Evolutionary conservation across 192 early-diverging fungal species (phyloP), one percentile per base, ranked within the genome.

Genomic region (Radiomyces spectabilis): DNA sequence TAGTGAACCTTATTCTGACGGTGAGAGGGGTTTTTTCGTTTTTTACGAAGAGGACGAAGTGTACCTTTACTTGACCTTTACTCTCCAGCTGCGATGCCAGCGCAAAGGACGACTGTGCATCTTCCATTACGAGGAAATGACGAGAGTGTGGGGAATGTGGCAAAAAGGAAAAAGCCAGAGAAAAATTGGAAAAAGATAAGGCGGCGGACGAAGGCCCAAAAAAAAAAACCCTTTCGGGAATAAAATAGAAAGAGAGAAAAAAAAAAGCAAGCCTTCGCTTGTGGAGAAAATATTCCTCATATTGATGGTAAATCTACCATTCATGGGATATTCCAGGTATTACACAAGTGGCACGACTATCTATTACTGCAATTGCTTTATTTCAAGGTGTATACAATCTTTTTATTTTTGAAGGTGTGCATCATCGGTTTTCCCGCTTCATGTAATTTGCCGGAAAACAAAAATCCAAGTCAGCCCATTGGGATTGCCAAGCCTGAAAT

Each of bases 51-150:
- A 32, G 5, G 25, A 37, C 26, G 7, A 10, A 18, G 27, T 49
- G n/a, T 60, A 60, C 64, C 53, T 60, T 66, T 30, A 66, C 37
- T 24, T 55, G 57, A 26, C 57, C 64, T 35, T 66, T 41, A 38
- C 60, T 53, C 51, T 59, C 48, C 35, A 66, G 18, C 8, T 59
- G 53, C 21, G 40, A 31, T 15, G 64, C 64, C 3, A 25, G 22
- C 29, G 44, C 31, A 49, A 60, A 27, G 31, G 52, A 42, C 15
- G 40, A 30, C 27, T 51, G 50, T 19, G 30, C 58, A 42, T 66
- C 57, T 57, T 58, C 44, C 56, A 59, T 59, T 26, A 10, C 46
- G 39, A 33, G 5, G 41, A 27, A 21, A 19, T 18, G 18, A 19
- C 12, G 21, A 44, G 42, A 21, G 42, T 44, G 12, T 16, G 13